Percentiles rank a stretch among this genome's conserved stretches.
Conservation (phyloP, 805 yeast species). For the Wickerhamiella azymoides region DNA sequence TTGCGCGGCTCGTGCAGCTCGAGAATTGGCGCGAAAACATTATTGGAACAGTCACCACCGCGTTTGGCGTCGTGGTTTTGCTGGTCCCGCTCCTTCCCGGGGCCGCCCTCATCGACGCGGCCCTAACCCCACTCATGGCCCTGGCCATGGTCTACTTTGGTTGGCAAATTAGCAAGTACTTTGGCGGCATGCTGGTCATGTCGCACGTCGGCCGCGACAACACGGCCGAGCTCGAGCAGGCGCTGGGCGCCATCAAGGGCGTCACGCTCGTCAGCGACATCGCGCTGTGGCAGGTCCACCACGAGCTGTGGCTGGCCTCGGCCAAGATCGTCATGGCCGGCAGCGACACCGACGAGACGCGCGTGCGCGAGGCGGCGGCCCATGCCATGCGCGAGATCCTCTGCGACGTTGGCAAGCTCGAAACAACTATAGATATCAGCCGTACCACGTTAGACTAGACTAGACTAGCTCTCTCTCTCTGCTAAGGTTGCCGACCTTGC, state of each 20-base stretch:
- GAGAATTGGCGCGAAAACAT: slow-evolving; percentile 10
- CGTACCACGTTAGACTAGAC: slow-evolving; percentile 13
- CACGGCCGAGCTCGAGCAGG: slow-evolving; percentile 19
- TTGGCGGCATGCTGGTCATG: slow-evolving; percentile 33
- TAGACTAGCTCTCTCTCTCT: background rate
- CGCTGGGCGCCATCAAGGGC: slow-evolving; percentile 18
- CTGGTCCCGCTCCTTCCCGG: slow-evolving; percentile 21
- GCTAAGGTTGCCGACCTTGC: too few relatives aligned
- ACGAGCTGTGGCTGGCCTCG: slow-evolving; percentile 30
- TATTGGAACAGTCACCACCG: slow-evolving; percentile 22
- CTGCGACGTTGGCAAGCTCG: slow-evolving; percentile 22
- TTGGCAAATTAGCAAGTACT: slow-evolving; percentile 27
- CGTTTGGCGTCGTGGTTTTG: slow-evolving; percentile 23
- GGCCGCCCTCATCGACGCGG: slow-evolving; percentile 22
- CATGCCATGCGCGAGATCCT: slow-evolving; percentile 18
- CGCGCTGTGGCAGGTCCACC: slow-evolving; percentile 32
- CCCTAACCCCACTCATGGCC: slow-evolving; percentile 28
- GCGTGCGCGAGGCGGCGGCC: slow-evolving; percentile 23
- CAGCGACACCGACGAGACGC: slow-evolving; percentile 22
- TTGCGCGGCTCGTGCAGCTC: slow-evolving; percentile 5
- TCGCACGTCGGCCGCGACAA: slow-evolving; percentile 28
- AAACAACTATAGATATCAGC: slow-evolving; percentile 26
- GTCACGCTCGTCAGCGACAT: slow-evolving; percentile 24
- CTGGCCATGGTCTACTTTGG: slow-evolving; percentile 30
- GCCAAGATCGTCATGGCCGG: slow-evolving; percentile 26